These are phyloP conservation scores for Irpex rosettiformis DNA, from an alignment of 1,284 basidiomycete genomes.

Conservation along the genomic window DNA sequence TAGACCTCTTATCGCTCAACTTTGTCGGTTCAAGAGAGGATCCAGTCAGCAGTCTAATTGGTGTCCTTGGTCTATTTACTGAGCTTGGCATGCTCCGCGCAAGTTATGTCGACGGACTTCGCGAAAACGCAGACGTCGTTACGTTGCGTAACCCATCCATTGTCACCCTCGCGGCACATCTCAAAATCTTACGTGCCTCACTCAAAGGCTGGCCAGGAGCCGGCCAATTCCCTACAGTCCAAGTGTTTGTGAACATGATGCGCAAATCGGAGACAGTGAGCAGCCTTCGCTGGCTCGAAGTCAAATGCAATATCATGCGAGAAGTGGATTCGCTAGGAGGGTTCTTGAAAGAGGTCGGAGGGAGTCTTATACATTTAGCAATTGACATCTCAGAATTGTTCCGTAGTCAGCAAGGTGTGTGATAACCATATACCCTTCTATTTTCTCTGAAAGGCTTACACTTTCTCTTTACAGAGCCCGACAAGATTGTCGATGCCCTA, in stretches of 20 bases:
- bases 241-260: conserved; percentile 3
- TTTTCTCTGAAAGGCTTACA: neutral
- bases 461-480: conserved; percentile 1
- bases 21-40: conserved; percentile 4
- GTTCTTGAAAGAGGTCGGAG: conserved; percentile 5
- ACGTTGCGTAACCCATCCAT: neutral
- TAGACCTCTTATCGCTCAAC: conserved; percentile 6
- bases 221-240: conserved; percentile 3
- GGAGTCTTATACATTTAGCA: neutral
- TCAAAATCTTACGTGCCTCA: neutral
- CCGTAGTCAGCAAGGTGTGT: conserved; percentile 4
- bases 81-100: conserved; percentile 2
- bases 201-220: conserved; percentile 7
- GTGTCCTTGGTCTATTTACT: conserved; percentile 6
- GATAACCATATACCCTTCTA: neutral
- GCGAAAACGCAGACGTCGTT: neutral
- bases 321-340: conserved; percentile 3
- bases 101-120: conserved; percentile 9
- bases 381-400: conserved; percentile 9
- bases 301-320: conserved; percentile 6
- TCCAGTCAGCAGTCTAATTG: conserved; percentile 1
- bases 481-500: conserved; percentile 7
- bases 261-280: neutral
- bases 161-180: neutral
- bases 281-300: conserved; percentile 1